A percentile compares a stretch with the other conserved stretches of the same genome.
Evolutionary conservation across 352 stramenopile genomes (phyloP).

Genomic region (Ochromonadaceae sp.): DNA sequence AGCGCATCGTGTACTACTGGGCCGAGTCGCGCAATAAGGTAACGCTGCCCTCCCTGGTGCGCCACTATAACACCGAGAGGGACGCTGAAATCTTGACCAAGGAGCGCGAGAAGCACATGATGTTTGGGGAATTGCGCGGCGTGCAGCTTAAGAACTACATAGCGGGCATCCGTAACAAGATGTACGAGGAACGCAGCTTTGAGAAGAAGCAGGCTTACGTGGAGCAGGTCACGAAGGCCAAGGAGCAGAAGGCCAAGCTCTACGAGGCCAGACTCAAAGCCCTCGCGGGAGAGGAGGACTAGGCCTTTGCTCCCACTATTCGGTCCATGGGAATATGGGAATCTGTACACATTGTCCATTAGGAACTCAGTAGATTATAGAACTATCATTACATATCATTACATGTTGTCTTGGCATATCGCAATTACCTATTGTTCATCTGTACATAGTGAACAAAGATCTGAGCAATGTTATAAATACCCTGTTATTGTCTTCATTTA

Average conservation of each 20-base stretch:
- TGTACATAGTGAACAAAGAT: too few relatives aligned
- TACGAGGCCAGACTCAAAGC: not conserved
- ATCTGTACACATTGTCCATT: too few relatives aligned
- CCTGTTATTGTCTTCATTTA: too few relatives aligned
- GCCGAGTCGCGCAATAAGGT: not conserved
- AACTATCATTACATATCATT: too few relatives aligned
- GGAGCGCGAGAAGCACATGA: not conserved
- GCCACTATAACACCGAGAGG: not conserved
- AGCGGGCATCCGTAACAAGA: not conserved
- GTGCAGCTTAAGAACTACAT: not conserved
- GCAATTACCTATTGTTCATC: too few relatives aligned
- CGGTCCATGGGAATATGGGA: too few relatives aligned
- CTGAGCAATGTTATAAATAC: too few relatives aligned
- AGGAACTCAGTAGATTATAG: too few relatives aligned
- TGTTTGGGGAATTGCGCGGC: not conserved
- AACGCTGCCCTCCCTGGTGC: not conserved
- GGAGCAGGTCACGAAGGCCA: not conserved
- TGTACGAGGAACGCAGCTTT: not conserved
- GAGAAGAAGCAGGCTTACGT: not conserved
- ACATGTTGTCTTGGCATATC: too few relatives aligned
- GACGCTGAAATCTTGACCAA: not conserved
- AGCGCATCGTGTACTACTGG: constrained; percentile 1
- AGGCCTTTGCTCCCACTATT: too few relatives aligned
- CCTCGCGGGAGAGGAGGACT: not conserved
- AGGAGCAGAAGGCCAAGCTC: constrained; percentile 14